phyloP scores from a whole-genome alignment of 2,329 filamentous ascomycete genomes.

The Neoascochyta sp. region DNA sequence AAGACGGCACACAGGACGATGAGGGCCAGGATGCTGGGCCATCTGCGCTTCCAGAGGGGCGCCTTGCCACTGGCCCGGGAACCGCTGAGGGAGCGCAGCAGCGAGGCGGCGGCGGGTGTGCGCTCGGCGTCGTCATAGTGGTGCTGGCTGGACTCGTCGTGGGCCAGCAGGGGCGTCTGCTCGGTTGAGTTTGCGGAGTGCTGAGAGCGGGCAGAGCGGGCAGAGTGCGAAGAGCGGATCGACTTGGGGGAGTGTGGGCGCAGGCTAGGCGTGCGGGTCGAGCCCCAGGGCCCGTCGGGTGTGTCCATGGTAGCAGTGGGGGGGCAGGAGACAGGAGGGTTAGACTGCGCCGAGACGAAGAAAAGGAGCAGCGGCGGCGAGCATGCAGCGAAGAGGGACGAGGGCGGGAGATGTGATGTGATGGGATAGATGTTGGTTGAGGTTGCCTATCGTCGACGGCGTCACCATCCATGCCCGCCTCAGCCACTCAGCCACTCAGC shows the following conservation, averaged over 20 bases:
- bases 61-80: constrained; percentile 22
- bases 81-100: constrained; percentile 35
- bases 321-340: too few species aligned
- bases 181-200: constrained; percentile 36
- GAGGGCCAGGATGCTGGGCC: constrained; percentile 77
- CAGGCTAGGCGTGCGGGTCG: constrained; percentile 36
- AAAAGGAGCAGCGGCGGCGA: background rate
- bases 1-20: constrained; percentile 59
- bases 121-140: constrained; percentile 16
- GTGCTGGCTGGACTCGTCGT: constrained; percentile 23
- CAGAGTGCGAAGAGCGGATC: constrained; percentile 30
- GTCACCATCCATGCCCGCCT: too few species aligned
- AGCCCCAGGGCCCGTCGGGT: constrained; percentile 35
- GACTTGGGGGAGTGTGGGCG: constrained; percentile 39
- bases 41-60: constrained; percentile 51
- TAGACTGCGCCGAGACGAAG: background rate
- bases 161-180: constrained; percentile 39
- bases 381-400: too few species aligned
- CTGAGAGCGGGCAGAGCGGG: constrained; percentile 29
- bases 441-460: too few species aligned
- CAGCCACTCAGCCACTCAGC: too few species aligned
- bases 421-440: too few species aligned
- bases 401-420: too few species aligned
- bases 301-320: constrained; percentile 33
- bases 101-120: constrained; percentile 35